Conservation (phyloP, 75 land plant genomes). For the Sequoiadendron giganteum region DNA sequence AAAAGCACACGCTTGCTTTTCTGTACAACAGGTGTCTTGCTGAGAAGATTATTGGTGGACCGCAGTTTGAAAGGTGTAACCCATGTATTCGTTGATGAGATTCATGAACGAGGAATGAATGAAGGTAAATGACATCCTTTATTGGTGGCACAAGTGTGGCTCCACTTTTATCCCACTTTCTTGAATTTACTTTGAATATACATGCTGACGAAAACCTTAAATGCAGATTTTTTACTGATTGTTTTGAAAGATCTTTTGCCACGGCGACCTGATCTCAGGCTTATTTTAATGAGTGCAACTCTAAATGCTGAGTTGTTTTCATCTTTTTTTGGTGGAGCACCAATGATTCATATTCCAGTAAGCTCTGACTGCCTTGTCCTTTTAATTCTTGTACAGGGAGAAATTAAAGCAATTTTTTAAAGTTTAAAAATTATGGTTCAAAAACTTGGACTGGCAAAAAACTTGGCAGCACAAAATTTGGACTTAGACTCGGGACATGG, state of each 20-base stretch:
- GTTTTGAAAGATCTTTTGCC: constrained; percentile 92
- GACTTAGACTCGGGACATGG: no score
- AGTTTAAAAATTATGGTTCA: not conserved
- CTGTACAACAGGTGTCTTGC: constrained; percentile 95
- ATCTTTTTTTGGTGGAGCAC: constrained; percentile 74
- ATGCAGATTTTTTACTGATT: constrained; percentile 79
- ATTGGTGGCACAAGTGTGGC: not conserved
- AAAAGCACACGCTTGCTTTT: constrained; percentile 90
- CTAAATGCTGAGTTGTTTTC: constrained; percentile 94
- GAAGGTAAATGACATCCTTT: constrained; percentile 52
- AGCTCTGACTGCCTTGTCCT: constrained; percentile 10
- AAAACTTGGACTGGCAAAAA: no score
- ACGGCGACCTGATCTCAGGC: constrained; percentile 83
- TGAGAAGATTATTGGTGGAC: constrained; percentile 81
- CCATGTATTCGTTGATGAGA: constrained; percentile 98
- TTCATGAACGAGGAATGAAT: constrained; percentile 99
- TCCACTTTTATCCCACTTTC: not conserved
- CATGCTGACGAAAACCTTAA: not conserved
- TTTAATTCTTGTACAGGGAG: not conserved
- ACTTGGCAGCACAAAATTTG: no score
- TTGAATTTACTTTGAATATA: not conserved
- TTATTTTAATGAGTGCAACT: constrained; percentile 97
- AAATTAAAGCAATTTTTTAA: not conserved
- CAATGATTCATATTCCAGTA: constrained; percentile 87
- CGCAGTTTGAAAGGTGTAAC: constrained; percentile 79